These are phyloP conservation scores for Vairimorpha apis DNA, from an alignment of 371 early-diverging fungal species.

Conservation along the genomic window DNA sequence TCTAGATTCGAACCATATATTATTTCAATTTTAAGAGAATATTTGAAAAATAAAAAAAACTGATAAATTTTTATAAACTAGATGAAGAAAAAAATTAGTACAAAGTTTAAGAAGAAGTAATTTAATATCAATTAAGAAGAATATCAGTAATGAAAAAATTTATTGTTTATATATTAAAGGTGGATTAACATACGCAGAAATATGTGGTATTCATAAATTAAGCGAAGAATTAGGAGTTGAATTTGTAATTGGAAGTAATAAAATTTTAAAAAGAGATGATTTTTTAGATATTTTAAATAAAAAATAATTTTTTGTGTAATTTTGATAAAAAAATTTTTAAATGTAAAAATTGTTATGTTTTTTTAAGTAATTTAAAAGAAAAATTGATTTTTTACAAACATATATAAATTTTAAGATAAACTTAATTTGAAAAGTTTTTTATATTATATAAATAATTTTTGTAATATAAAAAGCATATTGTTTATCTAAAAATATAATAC, in stretches of 20 bases:
- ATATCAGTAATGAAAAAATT: slow-evolving; percentile 11
- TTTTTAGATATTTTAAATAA: slow-evolving; percentile 37
- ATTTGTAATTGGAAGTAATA: slow-evolving; percentile 48
- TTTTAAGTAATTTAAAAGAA: background rate
- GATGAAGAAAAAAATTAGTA: slow-evolving; percentile 15
- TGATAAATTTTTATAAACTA: slow-evolving; percentile 30
- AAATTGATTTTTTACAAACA: background rate
- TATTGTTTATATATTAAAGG: slow-evolving; percentile 39
- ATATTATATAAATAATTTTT: background rate
- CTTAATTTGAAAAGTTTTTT: background rate
- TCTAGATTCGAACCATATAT: slow-evolving; percentile 57
- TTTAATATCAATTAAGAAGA: slow-evolving; percentile 45
- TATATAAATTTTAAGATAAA: background rate
- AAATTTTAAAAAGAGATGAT: slow-evolving; percentile 26
- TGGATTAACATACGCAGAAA: slow-evolving; percentile 52
- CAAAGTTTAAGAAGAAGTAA: slow-evolving; percentile 48
- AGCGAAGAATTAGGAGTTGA: slow-evolving; percentile 47
- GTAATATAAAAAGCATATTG: too few relatives aligned
- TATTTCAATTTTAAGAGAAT: slow-evolving; percentile 42
- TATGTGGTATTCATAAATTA: slow-evolving; percentile 51
- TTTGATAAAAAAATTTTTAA: too few relatives aligned
- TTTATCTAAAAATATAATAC: too few relatives aligned
- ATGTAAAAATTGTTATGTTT: too few relatives aligned
- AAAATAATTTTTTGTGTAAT: background rate
- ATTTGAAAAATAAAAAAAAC: slow-evolving; percentile 46